Conservation (phyloP, 441 rosid species). For the Arabidopsis hybrid region DNA sequence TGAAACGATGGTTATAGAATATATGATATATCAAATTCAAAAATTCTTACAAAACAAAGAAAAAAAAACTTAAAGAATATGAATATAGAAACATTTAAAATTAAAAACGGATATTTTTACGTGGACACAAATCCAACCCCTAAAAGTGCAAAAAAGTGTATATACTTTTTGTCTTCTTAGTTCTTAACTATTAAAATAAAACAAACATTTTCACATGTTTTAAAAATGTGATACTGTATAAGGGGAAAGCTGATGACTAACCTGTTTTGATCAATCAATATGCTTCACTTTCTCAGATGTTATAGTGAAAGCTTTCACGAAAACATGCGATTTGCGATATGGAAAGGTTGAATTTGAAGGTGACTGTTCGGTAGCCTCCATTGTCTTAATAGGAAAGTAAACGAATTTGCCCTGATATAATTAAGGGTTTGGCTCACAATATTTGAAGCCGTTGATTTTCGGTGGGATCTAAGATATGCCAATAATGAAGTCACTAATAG, state of each 20-base stretch:
- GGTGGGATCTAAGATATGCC: too few relatives aligned
- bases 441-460: too few relatives aligned
- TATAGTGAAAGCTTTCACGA: too few relatives aligned
- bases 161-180: neutral
- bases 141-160: neutral
- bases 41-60: neutral
- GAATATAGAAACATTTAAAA: neutral
- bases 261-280: neutral
- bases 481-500: too few relatives aligned
- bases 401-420: too few relatives aligned
- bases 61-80: neutral
- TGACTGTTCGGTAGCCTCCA: too few relatives aligned
- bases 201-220: neutral
- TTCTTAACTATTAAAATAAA: neutral
- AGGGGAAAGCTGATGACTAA: neutral
- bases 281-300: neutral
- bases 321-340: too few relatives aligned
- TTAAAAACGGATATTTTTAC: neutral
- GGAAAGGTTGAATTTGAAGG: too few relatives aligned
- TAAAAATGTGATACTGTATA: neutral
- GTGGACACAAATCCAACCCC: neutral
- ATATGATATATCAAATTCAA: neutral
- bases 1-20: neutral
- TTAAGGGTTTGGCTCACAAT: too few relatives aligned
- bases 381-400: too few relatives aligned